phyloP scores from a whole-genome alignment of 225 moss, liverwort and hornwort genomes.

The Physcomitrellopsis africana region DNA sequence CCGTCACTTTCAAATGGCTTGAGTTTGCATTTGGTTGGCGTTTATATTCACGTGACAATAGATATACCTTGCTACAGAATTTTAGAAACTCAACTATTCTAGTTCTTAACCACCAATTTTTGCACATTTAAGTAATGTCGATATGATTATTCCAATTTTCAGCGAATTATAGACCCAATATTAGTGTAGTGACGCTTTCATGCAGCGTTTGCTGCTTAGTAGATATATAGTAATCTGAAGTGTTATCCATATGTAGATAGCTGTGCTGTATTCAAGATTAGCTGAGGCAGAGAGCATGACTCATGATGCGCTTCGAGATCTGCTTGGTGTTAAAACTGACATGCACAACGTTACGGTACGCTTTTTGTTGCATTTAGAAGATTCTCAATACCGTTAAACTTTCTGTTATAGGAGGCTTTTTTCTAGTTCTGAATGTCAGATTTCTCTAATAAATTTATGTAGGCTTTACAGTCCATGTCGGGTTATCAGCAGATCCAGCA shows the following conservation, averaged over 20 bases:
- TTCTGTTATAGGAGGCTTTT: not conserved
- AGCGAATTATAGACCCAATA: not conserved
- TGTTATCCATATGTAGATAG: constrained; percentile 53
- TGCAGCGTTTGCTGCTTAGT: not conserved
- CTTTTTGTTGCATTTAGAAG: not conserved
- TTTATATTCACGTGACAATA: not conserved
- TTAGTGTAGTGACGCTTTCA: not conserved
- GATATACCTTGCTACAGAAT: not conserved
- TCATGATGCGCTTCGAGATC: constrained; percentile 94
- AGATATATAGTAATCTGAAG: not conserved
- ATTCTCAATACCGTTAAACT: not conserved
- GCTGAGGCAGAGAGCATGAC: constrained; percentile 99
- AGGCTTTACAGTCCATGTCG: constrained; percentile 56
- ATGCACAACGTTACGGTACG: constrained; percentile 85
- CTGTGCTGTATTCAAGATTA: constrained; percentile 80
- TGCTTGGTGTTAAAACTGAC: constrained; percentile 95
- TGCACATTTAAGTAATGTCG: not conserved
- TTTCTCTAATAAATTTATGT: not conserved
- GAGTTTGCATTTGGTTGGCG: not conserved
- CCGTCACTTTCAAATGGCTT: not conserved
- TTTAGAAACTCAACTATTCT: not conserved
- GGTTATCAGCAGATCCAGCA: constrained; percentile 89
- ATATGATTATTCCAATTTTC: not conserved
- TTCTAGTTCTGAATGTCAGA: constrained; percentile 22
- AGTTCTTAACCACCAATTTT: not conserved